These are phyloP conservation scores for Clavulina sp. DNA, from an alignment of 768 basidiomycete genomes.

Conservation along the genomic window DNA sequence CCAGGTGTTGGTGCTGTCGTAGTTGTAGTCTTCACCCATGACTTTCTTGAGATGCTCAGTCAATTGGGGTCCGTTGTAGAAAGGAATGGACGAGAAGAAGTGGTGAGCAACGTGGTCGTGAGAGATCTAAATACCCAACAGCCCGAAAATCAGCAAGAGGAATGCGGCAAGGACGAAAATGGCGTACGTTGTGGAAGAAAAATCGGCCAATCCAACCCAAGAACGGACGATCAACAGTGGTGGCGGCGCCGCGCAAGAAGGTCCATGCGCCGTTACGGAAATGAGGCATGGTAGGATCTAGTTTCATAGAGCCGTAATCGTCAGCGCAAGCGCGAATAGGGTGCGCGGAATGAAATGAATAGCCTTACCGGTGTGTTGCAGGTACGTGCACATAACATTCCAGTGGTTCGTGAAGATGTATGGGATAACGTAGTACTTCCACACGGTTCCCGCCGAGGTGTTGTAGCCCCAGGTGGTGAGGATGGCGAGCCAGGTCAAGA, in stretches of 20 bases:
- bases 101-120: conserved; percentile 12
- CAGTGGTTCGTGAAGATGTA: not conserved
- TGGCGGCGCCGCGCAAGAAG: conserved; percentile 82
- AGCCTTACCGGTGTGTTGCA: conserved; percentile 63
- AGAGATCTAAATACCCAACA: conserved; percentile 2
- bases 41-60: conserved; percentile 81
- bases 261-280: conserved; percentile 81
- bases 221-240: conserved; percentile 60
- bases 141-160: not conserved
- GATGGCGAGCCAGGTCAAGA: not conserved
- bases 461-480: not conserved
- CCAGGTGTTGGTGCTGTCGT: conserved; percentile 41
- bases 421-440: not conserved
- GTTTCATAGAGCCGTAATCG: too few relatives aligned
- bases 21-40: conserved; percentile 56
- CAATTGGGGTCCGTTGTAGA: conserved; percentile 7
- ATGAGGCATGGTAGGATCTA: conserved; percentile 90
- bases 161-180: not conserved
- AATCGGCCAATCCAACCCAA: conserved; percentile 12
- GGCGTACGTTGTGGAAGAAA: conserved; percentile 11
- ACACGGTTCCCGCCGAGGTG: not conserved
- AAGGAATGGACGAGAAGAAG: conserved; percentile 9
- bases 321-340: too few relatives aligned
- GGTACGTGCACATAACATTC: not conserved
- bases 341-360: too few relatives aligned